Evolutionary conservation across 2,329 filamentous ascomycete genomes (phyloP), one percentile per base, ranked within the genome.

Genomic region (Cordyceps pruinosa): DNA sequence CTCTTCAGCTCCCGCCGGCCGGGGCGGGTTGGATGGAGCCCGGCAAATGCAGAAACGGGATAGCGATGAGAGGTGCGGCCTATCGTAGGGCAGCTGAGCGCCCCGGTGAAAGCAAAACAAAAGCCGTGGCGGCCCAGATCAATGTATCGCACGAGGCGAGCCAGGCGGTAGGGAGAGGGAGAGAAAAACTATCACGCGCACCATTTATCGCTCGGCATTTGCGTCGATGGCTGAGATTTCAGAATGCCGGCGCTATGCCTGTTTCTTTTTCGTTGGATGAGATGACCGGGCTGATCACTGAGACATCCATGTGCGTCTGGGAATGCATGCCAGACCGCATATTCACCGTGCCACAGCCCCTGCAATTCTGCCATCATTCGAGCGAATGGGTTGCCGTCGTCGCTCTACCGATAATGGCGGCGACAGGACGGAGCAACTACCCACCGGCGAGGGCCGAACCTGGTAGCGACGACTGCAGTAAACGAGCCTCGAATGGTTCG

Each of bases 41-140:
- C 52, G 52, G 52, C 42, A 47, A 39, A 39, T 46, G 34, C 42
- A 46, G 42, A 55, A 55, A 55, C 17, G 23, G 52, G 42, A 39
- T 28, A 30, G 32, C 19, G 52, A 55, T 32, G 52, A 42, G 52
- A 55, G 21, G 23, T 37, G 21, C 37, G 42, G 13, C 30, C 37
- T 23, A 23, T 5, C 21, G 32, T 28, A 28, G 26, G 34, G n/a
- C n/a, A 56, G 53, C 53, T 56, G 44, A 42, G 44, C 25, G 44
- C 32, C 41, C 17, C 41, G 44, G 23, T 26, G 17, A 25, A 35
- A 32, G 34, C 17, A 23, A 8, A 41, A 53, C 2, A 21, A 32
- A 30, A 21, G 15, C 5, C 15, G 34, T 39, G 35, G 15, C 19
- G 32, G 19, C 19, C 37, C 13, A 42, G 26, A 53, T 7, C 10